phyloP scores from a whole-genome alignment of 352 stramenopile species.

The Plasmopara muralis region DNA sequence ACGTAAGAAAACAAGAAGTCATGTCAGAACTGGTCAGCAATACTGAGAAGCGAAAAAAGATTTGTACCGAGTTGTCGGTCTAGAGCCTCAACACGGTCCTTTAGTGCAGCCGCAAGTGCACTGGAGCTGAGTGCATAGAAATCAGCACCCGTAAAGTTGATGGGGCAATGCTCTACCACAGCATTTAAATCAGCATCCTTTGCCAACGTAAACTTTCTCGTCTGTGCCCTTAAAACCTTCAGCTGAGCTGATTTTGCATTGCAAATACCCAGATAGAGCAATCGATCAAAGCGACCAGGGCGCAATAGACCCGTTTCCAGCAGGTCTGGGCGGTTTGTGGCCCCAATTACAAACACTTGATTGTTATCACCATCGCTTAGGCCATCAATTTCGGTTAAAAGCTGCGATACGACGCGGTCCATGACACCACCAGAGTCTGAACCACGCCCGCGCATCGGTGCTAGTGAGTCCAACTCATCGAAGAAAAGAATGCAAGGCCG shows the following conservation, averaged over 20 bases:
- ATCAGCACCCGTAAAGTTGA: conserved; percentile 78
- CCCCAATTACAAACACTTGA: conserved; percentile 93
- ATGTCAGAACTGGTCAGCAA: conserved; percentile 10
- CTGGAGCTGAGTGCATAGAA: conserved; percentile 84
- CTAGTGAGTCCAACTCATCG: conserved; percentile 89
- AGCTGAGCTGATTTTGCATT: conserved; percentile 61
- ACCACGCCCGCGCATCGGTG: conserved; percentile 82
- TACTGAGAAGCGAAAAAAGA: background rate
- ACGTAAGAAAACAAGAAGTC: conserved; percentile 7
- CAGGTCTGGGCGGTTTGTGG: conserved; percentile 95
- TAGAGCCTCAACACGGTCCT: conserved; percentile 62
- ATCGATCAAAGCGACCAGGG: conserved; percentile 84
- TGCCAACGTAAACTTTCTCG: conserved; percentile 68
- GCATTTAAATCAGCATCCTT: conserved; percentile 51
- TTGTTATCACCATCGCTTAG: conserved; percentile 62
- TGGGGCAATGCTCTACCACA: conserved; percentile 51
- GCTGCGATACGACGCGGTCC: conserved; percentile 94
- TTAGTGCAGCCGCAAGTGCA: conserved; percentile 64
- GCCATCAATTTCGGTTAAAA: conserved; percentile 93
- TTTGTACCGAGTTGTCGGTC: conserved; percentile 57
- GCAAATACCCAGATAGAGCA: conserved; percentile 82
- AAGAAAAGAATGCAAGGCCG: conserved; percentile 91
- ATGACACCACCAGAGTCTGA: conserved; percentile 90
- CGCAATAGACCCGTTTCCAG: conserved; percentile 93
- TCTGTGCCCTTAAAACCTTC: conserved; percentile 81